Evolutionary conservation across 1,284 basidiomycete species (phyloP), one percentile per base, ranked within the genome.

Genomic region (Leccinum huronense): DNA sequence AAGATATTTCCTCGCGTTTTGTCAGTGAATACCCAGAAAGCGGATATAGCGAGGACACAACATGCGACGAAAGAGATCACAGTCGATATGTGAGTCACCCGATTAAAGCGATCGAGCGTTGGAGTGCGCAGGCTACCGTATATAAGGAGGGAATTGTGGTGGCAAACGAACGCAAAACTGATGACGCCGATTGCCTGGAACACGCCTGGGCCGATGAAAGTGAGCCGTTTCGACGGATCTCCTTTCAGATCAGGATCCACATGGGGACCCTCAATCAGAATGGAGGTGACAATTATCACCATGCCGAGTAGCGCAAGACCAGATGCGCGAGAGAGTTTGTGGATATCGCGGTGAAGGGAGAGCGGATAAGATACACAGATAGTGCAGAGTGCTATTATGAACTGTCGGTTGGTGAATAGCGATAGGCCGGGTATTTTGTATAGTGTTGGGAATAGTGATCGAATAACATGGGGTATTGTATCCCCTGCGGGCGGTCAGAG

Each of bases 131-230:
- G 80, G 70, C 91, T 94, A 59, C 95, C 95, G 74, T 98, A 99
- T 71, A 99, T 98, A 70, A 97, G 84, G 65, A 97, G 82, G 51
- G 94, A 92, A 77, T 97, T 96, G 78, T 96, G 93, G 79, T 95
- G 91, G 76, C 95, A 96, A 60, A 97, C 94, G 71, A 94, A 95
- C 34, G 95, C 95, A 74, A 97, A 97, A 73, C 91, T 93, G 72
- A 98, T 97, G 66, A 98, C 95, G 38, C 95, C 95, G 61, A 97
- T 95, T 16, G 95, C 94, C 75, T 93, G 91, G 72, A 96, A 93
- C 27, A 97, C 80, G 4, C 93, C 91, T 0, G 91, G 84, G 27
- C 85, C 84, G 58, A 95, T 79, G 65, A 96, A 63, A 1, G 90
- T 89, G 73, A 91, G 91, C 5, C 90, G 82, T 74, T 87, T 79